phyloP scores from a whole-genome alignment of 257 asterid species.

The Penstemon davidsonii region DNA sequence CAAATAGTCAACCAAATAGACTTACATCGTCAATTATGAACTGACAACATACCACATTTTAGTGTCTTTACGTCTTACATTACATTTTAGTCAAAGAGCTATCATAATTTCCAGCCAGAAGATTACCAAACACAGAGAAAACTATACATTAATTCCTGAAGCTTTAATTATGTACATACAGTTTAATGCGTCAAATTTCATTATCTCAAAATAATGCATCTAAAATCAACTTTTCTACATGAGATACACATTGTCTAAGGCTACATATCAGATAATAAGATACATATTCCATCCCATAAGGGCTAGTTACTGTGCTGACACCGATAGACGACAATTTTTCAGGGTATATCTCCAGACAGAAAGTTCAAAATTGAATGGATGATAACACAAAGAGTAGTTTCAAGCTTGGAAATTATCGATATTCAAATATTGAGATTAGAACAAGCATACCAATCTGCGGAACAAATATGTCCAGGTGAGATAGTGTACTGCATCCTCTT shows the following conservation, averaged over 20 bases:
- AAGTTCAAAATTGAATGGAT: slow-evolving; percentile 8
- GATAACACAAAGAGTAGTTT: slow-evolving; percentile 11
- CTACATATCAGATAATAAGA: slow-evolving; percentile 2
- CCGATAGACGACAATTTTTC: neutral
- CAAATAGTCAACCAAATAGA: neutral
- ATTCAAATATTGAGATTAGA: slow-evolving; percentile 20
- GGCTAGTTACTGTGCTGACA: neutral
- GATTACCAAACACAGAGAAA: slow-evolving; percentile 6
- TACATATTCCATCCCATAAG: neutral
- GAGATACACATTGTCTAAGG: neutral
- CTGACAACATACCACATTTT: neutral
- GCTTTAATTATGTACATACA: neutral
- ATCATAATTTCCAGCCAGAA: slow-evolving; percentile 2
- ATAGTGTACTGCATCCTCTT: slow-evolving; percentile 94
- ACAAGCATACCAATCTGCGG: slow-evolving; percentile 83
- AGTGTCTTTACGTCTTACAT: neutral
- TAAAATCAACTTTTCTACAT: slow-evolving; percentile 8
- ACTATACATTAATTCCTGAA: slow-evolving; percentile 6
- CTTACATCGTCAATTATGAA: neutral
- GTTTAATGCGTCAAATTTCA: slow-evolving; percentile 18
- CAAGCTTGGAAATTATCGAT: slow-evolving; percentile 16
- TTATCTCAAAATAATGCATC: slow-evolving; percentile 1
- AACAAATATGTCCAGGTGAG: slow-evolving; percentile 98
- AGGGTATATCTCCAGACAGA: slow-evolving; percentile 11
- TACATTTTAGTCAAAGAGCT: slow-evolving; percentile 4